Evolutionary conservation across 2,329 filamentous ascomycete genomes (phyloP).

Genomic region (Blastomyces emzantsi): DNA sequence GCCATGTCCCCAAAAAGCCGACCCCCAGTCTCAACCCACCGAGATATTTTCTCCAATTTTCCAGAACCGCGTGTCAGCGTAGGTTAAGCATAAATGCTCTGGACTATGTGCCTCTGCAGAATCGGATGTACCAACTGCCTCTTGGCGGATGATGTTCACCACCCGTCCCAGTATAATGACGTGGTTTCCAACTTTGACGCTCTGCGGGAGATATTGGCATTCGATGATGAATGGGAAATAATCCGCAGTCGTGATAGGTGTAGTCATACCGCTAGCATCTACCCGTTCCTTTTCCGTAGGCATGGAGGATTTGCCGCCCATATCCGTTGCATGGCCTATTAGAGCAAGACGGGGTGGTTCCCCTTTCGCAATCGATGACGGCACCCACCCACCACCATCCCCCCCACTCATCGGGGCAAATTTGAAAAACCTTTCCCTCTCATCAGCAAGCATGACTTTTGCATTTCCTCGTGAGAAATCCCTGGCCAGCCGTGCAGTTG

Average conservation of each 20-base stretch:
- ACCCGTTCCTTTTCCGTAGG: conserved; percentile 11
- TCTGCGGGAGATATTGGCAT: conserved; percentile 30
- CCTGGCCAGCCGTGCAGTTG: conserved; percentile 30
- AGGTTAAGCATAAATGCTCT: conserved; percentile 31
- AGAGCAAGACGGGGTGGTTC: conserved; percentile 16
- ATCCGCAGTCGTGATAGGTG: conserved; percentile 19
- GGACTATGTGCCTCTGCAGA: conserved; percentile 6
- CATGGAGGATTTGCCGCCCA: conserved; percentile 19
- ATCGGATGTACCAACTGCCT: conserved; percentile 3
- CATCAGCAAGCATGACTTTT: conserved; percentile 23
- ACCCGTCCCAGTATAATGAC: conserved; percentile 34
- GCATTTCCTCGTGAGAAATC: conserved; percentile 35
- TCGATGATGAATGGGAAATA: conserved; percentile 35
- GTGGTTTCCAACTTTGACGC: conserved; percentile 33
- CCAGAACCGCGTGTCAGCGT: conserved; percentile 38
- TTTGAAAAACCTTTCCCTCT: conserved; percentile 11
- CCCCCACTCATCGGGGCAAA: conserved; percentile 10
- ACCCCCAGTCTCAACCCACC: neutral
- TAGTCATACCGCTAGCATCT: neutral
- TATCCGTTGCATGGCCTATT: conserved; percentile 5
- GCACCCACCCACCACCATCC: neutral
- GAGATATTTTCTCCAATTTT: conserved; percentile 31
- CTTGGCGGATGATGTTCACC: conserved; percentile 23
- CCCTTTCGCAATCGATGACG: conserved; percentile 11
- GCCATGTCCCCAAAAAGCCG: neutral